Evolutionary conservation across 2,329 filamentous ascomycete species (phyloP).

Genomic region (Xylaria polymorpha): DNA sequence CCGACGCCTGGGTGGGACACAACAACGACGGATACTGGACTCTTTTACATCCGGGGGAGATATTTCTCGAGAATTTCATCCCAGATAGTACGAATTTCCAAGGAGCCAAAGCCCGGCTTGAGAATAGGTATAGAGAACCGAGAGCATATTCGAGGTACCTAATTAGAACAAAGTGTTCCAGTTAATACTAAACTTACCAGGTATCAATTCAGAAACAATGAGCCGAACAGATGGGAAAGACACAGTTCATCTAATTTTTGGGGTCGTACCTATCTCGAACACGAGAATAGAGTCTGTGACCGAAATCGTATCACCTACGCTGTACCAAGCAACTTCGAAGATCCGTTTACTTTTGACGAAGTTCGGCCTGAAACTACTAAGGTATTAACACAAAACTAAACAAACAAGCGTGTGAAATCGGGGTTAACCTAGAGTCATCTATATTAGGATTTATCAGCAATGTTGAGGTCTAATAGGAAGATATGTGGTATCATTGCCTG

Average conservation of each 20-base stretch:
- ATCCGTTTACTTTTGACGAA: background rate
- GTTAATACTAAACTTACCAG: too few relatives aligned
- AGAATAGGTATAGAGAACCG: background rate
- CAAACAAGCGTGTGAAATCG: too few relatives aligned
- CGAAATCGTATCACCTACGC: background rate
- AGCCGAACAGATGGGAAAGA: background rate
- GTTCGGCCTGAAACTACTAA: too few relatives aligned
- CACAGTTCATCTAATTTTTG: background rate
- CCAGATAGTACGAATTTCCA: background rate
- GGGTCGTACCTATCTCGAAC: background rate
- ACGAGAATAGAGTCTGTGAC: background rate
- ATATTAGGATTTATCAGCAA: background rate
- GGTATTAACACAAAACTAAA: too few relatives aligned
- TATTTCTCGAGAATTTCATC: background rate
- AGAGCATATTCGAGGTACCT: background rate
- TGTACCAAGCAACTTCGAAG: background rate
- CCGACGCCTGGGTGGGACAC: background rate
- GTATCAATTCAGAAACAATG: background rate
- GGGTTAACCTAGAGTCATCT: too few relatives aligned
- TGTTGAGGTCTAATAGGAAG: background rate
- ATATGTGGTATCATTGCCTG: constrained; percentile 10
- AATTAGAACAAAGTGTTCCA: too few relatives aligned
- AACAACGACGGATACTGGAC: background rate
- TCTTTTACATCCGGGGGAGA: background rate
- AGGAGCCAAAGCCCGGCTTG: background rate